Conservation (phyloP, 2,329 filamentous ascomycete species). For the Diplodia intermedia region DNA sequence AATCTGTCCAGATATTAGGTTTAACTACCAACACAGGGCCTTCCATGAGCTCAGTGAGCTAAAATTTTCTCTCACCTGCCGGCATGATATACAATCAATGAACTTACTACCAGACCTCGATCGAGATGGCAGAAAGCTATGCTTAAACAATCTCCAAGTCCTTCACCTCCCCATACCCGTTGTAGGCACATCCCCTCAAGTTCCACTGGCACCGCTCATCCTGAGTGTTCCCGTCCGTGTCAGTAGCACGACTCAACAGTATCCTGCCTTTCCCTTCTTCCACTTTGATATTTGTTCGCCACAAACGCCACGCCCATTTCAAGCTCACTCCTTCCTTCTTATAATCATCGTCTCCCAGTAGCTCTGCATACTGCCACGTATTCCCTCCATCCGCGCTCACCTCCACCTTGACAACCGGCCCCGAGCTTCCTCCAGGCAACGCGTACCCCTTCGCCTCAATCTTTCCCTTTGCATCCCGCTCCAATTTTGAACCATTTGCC, state of each 20-base stretch:
- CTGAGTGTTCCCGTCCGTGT: conserved; percentile 61
- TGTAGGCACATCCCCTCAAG: conserved; percentile 65
- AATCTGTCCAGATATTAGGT: no score
- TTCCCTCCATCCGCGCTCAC: conserved; percentile 57
- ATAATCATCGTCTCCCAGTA: conserved; percentile 34
- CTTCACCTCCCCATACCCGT: conserved; percentile 63
- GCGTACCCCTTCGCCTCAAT: conserved; percentile 63
- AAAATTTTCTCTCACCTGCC: no score
- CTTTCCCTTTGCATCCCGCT: conserved; percentile 48
- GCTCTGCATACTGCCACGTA: conserved; percentile 58
- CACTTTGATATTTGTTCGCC: conserved; percentile 56
- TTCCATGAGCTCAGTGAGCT: no score
- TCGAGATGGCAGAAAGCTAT: no score
- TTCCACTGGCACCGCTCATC: conserved; percentile 61
- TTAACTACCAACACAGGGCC: no score
- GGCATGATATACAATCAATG: no score
- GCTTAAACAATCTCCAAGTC: conserved; percentile 54
- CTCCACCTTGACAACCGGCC: conserved; percentile 62
- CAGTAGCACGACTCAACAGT: conserved; percentile 63
- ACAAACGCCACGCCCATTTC: conserved; percentile 66
- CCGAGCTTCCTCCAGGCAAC: conserved; percentile 60
- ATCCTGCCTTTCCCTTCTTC: conserved; percentile 51
- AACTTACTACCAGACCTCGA: neutral
- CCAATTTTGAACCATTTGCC: conserved; percentile 52
- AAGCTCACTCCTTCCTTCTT: conserved; percentile 39